phyloP scores from a whole-genome alignment of 805 yeast species.

The Ogataea corticis region DNA sequence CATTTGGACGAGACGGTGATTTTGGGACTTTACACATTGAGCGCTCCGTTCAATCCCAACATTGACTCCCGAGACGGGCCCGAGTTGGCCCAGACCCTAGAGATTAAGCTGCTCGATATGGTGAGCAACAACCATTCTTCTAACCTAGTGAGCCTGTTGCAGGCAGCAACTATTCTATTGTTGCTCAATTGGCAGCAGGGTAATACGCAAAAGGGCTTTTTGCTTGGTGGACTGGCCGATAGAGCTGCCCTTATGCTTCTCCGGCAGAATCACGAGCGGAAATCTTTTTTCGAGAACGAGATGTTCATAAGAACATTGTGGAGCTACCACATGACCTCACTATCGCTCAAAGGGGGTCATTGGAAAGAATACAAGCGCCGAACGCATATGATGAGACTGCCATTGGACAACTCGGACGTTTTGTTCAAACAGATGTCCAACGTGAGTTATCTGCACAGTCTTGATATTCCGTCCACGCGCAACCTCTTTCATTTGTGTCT shows the following conservation, averaged over 20 bases:
- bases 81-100: neutral
- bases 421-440: constrained; percentile 9
- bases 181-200: constrained; percentile 16
- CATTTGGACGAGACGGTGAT: neutral
- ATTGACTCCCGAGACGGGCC: neutral
- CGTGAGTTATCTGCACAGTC: neutral
- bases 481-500: constrained; percentile 11
- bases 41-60: neutral
- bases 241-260: constrained; percentile 9
- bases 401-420: constrained; percentile 13
- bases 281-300: constrained; percentile 10
- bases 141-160: constrained; percentile 10
- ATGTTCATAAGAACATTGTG: constrained; percentile 15
- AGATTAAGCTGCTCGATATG: constrained; percentile 5
- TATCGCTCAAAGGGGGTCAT: constrained; percentile 14
- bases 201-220: constrained; percentile 14
- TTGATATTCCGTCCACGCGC: constrained; percentile 7
- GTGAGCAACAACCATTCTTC: constrained; percentile 3
- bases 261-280: constrained; percentile 4
- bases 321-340: constrained; percentile 17
- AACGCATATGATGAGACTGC: constrained; percentile 8
- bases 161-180: constrained; percentile 13
- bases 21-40: neutral
- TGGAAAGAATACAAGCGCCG: constrained; percentile 7
- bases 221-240: constrained; percentile 20